phyloP scores from a whole-genome alignment of 2,329 filamentous ascomycete genomes.

The Ceratocystis ficicola region DNA sequence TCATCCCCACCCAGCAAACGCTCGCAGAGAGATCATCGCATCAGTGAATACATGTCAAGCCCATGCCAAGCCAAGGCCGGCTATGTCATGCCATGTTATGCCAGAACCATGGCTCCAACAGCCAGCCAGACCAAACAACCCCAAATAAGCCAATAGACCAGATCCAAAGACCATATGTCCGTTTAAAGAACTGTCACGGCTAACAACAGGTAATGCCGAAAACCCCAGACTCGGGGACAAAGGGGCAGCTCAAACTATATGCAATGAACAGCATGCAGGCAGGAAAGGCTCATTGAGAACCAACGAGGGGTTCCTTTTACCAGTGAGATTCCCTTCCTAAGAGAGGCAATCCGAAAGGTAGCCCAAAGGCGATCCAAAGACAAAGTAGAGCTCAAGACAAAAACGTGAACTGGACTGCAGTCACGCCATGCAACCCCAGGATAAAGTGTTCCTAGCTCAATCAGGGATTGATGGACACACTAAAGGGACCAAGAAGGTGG shows the following conservation, averaged over 20 bases:
- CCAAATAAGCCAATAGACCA: constrained; percentile 9
- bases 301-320: background rate
- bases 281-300: background rate
- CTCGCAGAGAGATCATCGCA: background rate
- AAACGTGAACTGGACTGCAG: background rate
- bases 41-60: constrained; percentile 14
- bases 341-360: no score
- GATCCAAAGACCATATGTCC: background rate
- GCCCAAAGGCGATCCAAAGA: background rate
- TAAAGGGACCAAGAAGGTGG: background rate
- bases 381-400: background rate
- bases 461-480: background rate
- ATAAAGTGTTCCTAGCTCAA: background rate
- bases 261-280: background rate
- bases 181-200: background rate
- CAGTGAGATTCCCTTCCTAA: background rate
- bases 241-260: background rate
- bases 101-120: constrained; percentile 3
- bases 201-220: background rate
- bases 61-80: background rate
- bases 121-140: constrained; percentile 13
- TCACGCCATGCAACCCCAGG: background rate
- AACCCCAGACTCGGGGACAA: background rate
- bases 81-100: constrained; percentile 1
- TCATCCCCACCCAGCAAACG: constrained; percentile 7